Evolutionary conservation across 2,329 filamentous ascomycete genomes (phyloP), one percentile per base, ranked within the genome.

Genomic region (Xylariaceae sp.): DNA sequence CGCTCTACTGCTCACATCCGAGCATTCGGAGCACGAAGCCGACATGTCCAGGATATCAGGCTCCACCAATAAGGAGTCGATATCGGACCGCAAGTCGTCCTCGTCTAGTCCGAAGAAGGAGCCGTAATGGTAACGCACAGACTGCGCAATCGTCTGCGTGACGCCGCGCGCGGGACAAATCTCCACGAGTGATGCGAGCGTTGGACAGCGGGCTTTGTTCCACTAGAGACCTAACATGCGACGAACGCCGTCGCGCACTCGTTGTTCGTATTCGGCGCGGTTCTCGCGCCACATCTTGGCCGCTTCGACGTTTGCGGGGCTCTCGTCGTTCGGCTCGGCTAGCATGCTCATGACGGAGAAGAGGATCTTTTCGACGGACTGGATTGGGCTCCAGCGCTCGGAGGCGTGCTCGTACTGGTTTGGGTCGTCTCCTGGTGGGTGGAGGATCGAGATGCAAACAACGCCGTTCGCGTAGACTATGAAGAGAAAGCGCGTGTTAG

Each of bases 281-380:
- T 87, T 81, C 69, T 97, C 92, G 63, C 93, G 83, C 92, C 93
- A 97, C 88, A 96, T 90, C 78, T 94, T 91, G 60, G 92, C 93
- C 0, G 93, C 93, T 77, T 97, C 93, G 48, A 97, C 89, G 72
- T 97, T 97, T 59, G 93, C 93, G 0, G 93, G 93, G 65, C 89
- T 94, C 81, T 97, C 93, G 72, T 97, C 93, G 75, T 97, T 97
- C 61, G 93, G 92, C 77, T 96, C 92, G 0, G 92, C 92, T 51
- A 97, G 84, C 92, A 97, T 97, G 76, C 91, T 96, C 88, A 97
- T 97, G 62, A 97, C 93, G 52, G 87, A 92, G 59, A 97, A 92
- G 67, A 97, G 80, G 67, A 97, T 97, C 80, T 97, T 97, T 78
- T 97, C 94, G 66, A 97, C 93, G 61, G 89, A 94, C 78, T 97